Evolutionary conservation across 371 early-diverging fungal genomes (phyloP).

Genomic region (Parasitella parasitica): DNA sequence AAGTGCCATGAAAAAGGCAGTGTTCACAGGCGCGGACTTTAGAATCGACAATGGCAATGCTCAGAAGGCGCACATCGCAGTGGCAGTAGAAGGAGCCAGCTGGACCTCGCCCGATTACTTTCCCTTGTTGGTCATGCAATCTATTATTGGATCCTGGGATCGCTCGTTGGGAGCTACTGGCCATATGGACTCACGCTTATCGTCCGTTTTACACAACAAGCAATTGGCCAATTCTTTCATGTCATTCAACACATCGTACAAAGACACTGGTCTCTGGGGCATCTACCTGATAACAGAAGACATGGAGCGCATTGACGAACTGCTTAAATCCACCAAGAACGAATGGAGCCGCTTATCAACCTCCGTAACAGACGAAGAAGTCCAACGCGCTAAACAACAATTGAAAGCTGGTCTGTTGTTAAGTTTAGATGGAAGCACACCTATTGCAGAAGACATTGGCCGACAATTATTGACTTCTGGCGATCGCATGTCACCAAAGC

Average conservation of each 20-base stretch:
- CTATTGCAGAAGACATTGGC: conserved; percentile 96
- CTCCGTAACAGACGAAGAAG: conserved; percentile 88
- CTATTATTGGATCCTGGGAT: conserved; percentile 96
- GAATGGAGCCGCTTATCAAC: conserved; percentile 92
- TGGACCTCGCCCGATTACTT: conserved; percentile 96
- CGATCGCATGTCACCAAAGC: conserved; percentile 72
- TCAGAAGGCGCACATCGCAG: conserved; percentile 91
- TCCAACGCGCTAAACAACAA: conserved; percentile 97
- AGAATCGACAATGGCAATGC: conserved; percentile 76
- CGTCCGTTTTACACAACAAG: conserved; percentile 78
- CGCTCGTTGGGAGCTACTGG: conserved; percentile 85
- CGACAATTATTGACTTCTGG: conserved; percentile 93
- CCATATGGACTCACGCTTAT: conserved; percentile 84
- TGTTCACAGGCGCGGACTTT: conserved; percentile 85
- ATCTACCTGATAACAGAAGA: conserved; percentile 90
- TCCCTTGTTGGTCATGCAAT: conserved; percentile 91
- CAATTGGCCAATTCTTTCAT: conserved; percentile 95
- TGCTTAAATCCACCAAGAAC: conserved; percentile 81
- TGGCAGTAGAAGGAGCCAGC: conserved; percentile 95
- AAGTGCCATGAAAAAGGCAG: conserved; percentile 59
- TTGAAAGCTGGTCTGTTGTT: conserved; percentile 92
- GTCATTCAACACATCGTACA: conserved; percentile 97
- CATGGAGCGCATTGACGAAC: conserved; percentile 79
- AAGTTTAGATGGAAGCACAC: conserved; percentile 90
- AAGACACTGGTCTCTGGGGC: conserved; percentile 98